Evolutionary conservation across 2,329 filamentous ascomycete species (phyloP).

Genomic region (Fusarium solani-melongenae): DNA sequence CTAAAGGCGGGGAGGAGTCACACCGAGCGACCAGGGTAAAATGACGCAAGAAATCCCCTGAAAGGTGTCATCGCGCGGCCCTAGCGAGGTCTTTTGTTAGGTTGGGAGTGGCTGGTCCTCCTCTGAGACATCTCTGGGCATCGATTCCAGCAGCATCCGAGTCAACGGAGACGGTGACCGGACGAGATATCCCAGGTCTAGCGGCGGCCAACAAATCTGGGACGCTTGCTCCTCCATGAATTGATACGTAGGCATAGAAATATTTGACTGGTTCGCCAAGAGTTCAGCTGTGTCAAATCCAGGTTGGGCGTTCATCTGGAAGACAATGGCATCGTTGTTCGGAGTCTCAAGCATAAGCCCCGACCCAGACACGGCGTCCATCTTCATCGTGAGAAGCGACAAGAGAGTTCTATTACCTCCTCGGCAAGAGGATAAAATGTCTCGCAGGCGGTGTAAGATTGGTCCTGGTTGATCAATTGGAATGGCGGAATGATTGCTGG

Average conservation of each 20-base stretch:
- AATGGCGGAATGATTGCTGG: conserved; percentile 38
- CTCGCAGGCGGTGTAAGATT: conserved; percentile 52
- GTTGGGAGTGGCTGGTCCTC: conserved; percentile 21
- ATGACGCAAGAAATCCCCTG: conserved; percentile 30
- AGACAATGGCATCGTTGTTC: conserved; percentile 16
- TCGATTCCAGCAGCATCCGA: conserved; percentile 42
- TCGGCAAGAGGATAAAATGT: conserved; percentile 54
- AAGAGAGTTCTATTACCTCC: conserved; percentile 56
- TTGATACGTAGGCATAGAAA: conserved; percentile 40
- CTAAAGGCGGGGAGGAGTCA: conserved; percentile 20
- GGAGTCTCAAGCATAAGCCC: conserved; percentile 18
- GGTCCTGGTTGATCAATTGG: conserved; percentile 45
- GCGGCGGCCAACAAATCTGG: conserved; percentile 41
- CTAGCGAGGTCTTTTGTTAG: neutral
- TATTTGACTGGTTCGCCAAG: conserved; percentile 28
- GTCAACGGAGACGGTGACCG: conserved; percentile 42
- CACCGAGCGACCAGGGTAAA: conserved; percentile 11
- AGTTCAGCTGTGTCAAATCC: conserved; percentile 31
- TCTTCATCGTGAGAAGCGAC: conserved; percentile 47
- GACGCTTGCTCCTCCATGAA: conserved; percentile 43
- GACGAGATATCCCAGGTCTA: conserved; percentile 41
- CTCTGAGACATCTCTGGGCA: conserved; percentile 34
- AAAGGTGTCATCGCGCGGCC: conserved; percentile 30
- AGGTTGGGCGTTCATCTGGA: conserved; percentile 20
- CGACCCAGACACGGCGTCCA: conserved; percentile 39